A percentile compares a stretch with the other conserved stretches of the same genome.
These are phyloP conservation scores for Chlamydomonas sphaeroides DNA, from an alignment of 139 green algal genomes.

Conservation along the genomic window DNA sequence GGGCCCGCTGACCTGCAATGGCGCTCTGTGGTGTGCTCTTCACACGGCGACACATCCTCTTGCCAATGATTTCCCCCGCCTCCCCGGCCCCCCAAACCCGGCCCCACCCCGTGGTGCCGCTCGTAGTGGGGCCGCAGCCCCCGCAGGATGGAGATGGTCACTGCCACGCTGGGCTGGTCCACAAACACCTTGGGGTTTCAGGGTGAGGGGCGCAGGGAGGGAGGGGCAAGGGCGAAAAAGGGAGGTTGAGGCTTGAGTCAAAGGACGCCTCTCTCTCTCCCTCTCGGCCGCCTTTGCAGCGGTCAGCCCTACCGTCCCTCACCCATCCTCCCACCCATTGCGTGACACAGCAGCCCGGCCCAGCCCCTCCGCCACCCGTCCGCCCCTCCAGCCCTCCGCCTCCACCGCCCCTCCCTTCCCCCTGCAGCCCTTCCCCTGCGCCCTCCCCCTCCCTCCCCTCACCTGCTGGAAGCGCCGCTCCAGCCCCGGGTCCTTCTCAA, in stretches of 20 bases:
- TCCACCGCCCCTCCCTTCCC: not conserved
- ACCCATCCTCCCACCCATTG: too few species aligned
- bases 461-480: slow-evolving; percentile 94
- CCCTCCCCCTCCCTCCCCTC: not conserved
- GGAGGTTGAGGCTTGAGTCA: not conserved
- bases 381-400: not conserved
- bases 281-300: too few species aligned
- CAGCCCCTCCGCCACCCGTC: not conserved
- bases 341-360: not conserved
- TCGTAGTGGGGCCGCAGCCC: slow-evolving; percentile 94
- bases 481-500: slow-evolving; percentile 98
- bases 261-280: too few species aligned
- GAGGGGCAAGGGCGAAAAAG: slow-evolving; percentile 10
- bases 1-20: too few species aligned
- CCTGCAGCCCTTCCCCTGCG: not conserved
- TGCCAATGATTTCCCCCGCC: too few species aligned
- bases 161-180: slow-evolving; percentile 85
- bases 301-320: too few species aligned
- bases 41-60: too few species aligned
- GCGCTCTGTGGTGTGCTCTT: too few species aligned
- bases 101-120: slow-evolving; percentile 60
- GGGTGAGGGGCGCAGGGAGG: not conserved
- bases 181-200: slow-evolving; percentile 90
- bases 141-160: slow-evolving; percentile 95
- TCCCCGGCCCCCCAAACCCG: too few species aligned